phyloP scores from a whole-genome alignment of 192 early-diverging fungal genomes.

The Mortierella claussenii region DNA sequence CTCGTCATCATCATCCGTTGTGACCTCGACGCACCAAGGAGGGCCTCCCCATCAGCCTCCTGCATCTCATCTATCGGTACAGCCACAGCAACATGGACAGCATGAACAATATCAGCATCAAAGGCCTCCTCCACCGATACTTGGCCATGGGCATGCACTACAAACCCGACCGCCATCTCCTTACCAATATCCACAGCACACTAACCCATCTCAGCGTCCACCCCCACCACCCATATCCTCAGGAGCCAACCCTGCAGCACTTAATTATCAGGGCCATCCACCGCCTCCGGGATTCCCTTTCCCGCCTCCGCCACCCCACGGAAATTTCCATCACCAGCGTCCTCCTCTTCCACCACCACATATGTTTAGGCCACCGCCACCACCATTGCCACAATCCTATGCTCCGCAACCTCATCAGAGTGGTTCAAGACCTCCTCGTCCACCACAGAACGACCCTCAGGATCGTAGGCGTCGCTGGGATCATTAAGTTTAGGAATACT shows the following conservation, averaged over 20 bases:
- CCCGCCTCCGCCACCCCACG: slow-evolving; percentile 11
- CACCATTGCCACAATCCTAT: slow-evolving; percentile 9
- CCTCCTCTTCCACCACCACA: slow-evolving; percentile 15
- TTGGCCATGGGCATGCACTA: slow-evolving; percentile 5
- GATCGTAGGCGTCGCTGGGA: slow-evolving; percentile 32
- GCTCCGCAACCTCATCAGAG: slow-evolving; percentile 5
- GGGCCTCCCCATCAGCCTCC: neutral
- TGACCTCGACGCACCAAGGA: neutral
- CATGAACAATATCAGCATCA: slow-evolving; percentile 7
- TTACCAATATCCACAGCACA: neutral
- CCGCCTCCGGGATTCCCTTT: slow-evolving; percentile 8
- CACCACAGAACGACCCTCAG: neutral
- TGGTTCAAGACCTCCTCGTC: neutral
- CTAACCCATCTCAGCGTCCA: neutral
- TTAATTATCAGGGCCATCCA: slow-evolving; percentile 12
- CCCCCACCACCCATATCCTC: neutral
- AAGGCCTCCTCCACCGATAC: slow-evolving; percentile 7
- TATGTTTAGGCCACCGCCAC: slow-evolving; percentile 2
- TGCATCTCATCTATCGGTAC: neutral
- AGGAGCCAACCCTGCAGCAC: slow-evolving; percentile 3
- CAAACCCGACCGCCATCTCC: slow-evolving; percentile 6
- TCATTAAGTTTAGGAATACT: neutral
- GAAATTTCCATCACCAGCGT: neutral
- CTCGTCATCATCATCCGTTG: neutral
- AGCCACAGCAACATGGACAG: neutral